phyloP scores from a whole-genome alignment of 2,329 filamentous ascomycete species.

The Nemania serpens region DNA sequence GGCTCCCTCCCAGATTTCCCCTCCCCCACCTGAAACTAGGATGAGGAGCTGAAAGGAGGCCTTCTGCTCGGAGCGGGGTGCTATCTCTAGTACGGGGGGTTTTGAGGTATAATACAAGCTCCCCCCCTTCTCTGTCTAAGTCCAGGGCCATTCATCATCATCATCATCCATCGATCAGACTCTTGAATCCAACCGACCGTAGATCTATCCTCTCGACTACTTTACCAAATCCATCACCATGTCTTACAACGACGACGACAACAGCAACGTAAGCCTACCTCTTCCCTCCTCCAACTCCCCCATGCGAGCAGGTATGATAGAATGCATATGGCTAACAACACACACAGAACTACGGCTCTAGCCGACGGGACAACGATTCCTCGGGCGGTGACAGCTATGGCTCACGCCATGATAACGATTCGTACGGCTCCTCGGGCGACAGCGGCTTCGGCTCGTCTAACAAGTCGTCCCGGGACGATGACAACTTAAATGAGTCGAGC shows the following conservation, averaged over 20 bases:
- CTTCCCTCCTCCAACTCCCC: neutral
- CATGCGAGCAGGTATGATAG: neutral
- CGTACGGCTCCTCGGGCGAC: slow-evolving; percentile 18
- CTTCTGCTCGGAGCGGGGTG: slow-evolving; percentile 12
- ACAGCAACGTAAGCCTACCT: slow-evolving; percentile 43
- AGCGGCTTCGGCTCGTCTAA: slow-evolving; percentile 30
- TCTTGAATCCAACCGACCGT: neutral
- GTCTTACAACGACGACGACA: slow-evolving; percentile 49
- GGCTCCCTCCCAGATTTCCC: slow-evolving; percentile 27
- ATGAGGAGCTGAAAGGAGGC: slow-evolving; percentile 15
- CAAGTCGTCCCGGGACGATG: slow-evolving; percentile 12
- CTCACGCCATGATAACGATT: slow-evolving; percentile 16
- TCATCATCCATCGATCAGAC: neutral
- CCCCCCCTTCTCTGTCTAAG: slow-evolving; percentile 1
- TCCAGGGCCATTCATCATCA: neutral
- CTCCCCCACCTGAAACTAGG: slow-evolving; percentile 6
- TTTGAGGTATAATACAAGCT: slow-evolving; percentile 28
- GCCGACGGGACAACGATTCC: slow-evolving; percentile 17
- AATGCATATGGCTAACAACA: slow-evolving; percentile 5
- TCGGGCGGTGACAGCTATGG: slow-evolving; percentile 26
- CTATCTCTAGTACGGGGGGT: slow-evolving; percentile 11
- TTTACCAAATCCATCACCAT: slow-evolving; percentile 34
- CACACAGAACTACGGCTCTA: slow-evolving; percentile 32
- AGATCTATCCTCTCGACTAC: neutral
- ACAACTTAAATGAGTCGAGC: slow-evolving; percentile 27